Percentiles rank a stretch among this genome's conserved stretches.
These are phyloP conservation scores for Aspergillus fijiensis DNA, from an alignment of 2,329 filamentous ascomycete genomes.

Conservation along the genomic window DNA sequence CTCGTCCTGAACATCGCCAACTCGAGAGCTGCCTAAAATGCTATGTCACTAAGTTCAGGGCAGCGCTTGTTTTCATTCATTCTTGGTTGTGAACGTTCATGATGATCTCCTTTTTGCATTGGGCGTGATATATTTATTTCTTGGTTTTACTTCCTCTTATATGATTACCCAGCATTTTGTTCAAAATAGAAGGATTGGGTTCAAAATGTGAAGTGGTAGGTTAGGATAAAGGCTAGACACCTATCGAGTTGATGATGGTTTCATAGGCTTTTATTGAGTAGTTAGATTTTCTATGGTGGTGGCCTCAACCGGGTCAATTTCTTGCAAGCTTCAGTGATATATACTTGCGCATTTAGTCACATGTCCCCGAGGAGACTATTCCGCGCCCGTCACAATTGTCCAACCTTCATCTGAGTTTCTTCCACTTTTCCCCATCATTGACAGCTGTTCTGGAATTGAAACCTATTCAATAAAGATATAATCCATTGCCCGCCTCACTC, in stretches of 20 bases:
- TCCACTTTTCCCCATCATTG: no score
- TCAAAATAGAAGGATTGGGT: neutral
- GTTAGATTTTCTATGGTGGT: no score
- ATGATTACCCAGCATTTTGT: neutral
- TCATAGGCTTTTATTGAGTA: no score
- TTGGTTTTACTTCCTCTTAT: constrained; percentile 7
- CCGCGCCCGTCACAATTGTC: no score
- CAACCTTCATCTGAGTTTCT: no score
- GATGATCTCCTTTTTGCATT: constrained; percentile 5
- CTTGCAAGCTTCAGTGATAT: no score
- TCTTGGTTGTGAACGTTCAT: neutral
- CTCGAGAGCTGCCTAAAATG: constrained; percentile 54
- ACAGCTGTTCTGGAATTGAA: no score
- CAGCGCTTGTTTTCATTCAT: neutral
- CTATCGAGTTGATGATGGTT: neutral
- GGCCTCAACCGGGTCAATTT: no score
- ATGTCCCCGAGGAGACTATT: no score
- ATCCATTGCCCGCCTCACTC: no score
- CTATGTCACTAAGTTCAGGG: neutral
- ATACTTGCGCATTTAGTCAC: no score
- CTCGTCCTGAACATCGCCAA: constrained; percentile 85
- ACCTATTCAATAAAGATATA: no score
- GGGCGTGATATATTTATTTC: constrained; percentile 4
- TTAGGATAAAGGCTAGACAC: neutral
- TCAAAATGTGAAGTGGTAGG: neutral